phyloP scores from a whole-genome alignment of 768 basidiomycete species.

The Mycena alexandri region DNA sequence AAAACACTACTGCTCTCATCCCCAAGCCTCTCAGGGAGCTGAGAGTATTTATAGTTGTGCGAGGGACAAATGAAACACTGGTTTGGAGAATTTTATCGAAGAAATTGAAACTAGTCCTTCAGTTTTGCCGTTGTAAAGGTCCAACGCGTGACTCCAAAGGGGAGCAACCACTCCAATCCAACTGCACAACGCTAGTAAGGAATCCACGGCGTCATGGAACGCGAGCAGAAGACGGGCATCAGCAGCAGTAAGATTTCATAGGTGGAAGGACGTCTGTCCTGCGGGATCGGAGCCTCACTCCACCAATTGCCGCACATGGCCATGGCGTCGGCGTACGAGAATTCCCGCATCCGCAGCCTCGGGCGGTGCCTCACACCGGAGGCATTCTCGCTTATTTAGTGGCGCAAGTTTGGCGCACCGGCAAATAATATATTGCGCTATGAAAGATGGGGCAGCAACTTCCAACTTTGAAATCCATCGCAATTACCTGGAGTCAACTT shows the following conservation, averaged over 20 bases:
- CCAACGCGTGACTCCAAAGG: too few relatives aligned
- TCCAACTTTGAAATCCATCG: slow-evolving; percentile 1
- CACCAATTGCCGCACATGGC: not conserved
- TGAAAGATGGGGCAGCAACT: not conserved
- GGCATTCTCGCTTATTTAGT: not conserved
- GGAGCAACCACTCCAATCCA: too few relatives aligned
- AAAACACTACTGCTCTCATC: too few relatives aligned
- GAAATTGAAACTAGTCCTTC: too few relatives aligned
- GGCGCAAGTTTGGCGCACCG: not conserved
- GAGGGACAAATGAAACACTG: too few relatives aligned
- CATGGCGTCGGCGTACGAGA: not conserved
- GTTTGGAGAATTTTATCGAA: too few relatives aligned
- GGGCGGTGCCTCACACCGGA: slow-evolving; percentile 2
- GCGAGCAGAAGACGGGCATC: slow-evolving; percentile 25
- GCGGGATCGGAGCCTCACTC: slow-evolving; percentile 22
- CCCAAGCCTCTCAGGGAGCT: too few relatives aligned
- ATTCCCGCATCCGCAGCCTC: not conserved
- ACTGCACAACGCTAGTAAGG: not conserved
- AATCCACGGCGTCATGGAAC: slow-evolving; percentile 26
- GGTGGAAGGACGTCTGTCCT: slow-evolving; percentile 19
- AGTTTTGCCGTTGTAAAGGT: too few relatives aligned
- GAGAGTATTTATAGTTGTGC: too few relatives aligned
- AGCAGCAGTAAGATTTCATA: slow-evolving; percentile 1
- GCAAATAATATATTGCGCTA: not conserved
- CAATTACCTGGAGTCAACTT: too few relatives aligned